Evolutionary conservation across 768 basidiomycete species (phyloP).

Genomic region (Lyophyllum shimeji): DNA sequence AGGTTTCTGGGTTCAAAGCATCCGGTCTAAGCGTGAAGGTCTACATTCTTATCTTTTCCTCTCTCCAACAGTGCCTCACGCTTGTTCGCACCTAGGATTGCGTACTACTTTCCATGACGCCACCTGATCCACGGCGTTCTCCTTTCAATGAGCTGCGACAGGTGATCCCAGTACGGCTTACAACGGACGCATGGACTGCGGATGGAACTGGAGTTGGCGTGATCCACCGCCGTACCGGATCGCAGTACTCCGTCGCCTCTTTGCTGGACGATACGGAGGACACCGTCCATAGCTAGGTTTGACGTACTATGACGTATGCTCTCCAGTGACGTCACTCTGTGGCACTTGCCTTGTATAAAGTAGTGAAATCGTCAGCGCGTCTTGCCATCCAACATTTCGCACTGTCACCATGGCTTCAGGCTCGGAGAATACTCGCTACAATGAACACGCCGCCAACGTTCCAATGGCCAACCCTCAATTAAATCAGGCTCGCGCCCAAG

Average conservation of each 20-base stretch:
- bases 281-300: neutral
- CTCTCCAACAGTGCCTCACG: neutral
- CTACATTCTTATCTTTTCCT: slow-evolving; percentile 4
- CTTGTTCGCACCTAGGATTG: slow-evolving; percentile 48
- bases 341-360: neutral
- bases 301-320: neutral
- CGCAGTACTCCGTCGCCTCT: slow-evolving; percentile 14
- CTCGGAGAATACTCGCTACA: too few relatives aligned
- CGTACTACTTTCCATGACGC: slow-evolving; percentile 58
- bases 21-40: slow-evolving; percentile 67
- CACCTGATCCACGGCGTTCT: slow-evolving; percentile 53
- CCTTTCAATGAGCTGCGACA: slow-evolving; percentile 61
- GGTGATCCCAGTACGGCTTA: slow-evolving; percentile 61
- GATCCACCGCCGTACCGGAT: neutral
- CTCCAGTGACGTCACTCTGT: slow-evolving; percentile 10
- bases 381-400: neutral
- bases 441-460: too few relatives aligned
- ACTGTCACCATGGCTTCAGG: neutral
- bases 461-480: neutral
- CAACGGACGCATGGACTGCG: slow-evolving; percentile 60
- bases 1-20: slow-evolving; percentile 63
- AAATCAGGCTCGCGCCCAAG: neutral
- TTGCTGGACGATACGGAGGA: slow-evolving; percentile 6
- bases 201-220: slow-evolving; percentile 34
- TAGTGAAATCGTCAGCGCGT: neutral